A percentile compares a stretch with the other conserved stretches of the same genome.
These are phyloP conservation scores for Suhomyces faveliae DNA, from an alignment of 805 yeast species.

Conservation along the genomic window DNA sequence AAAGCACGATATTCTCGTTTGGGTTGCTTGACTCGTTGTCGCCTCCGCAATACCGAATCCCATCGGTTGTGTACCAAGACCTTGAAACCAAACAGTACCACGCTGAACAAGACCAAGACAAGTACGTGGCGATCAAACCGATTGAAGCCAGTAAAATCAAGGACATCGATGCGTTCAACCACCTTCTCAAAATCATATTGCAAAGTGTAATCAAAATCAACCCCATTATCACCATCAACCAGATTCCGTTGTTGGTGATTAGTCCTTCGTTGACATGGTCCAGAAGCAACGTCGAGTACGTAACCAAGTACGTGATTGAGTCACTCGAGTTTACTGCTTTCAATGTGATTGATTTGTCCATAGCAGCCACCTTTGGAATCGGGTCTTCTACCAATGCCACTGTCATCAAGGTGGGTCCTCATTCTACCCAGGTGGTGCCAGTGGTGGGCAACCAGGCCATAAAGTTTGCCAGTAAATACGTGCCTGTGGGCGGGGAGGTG, in stretches of 20 bases:
- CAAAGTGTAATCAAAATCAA: constrained; percentile 38
- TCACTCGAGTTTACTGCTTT: constrained; percentile 69
- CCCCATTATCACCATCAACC: constrained; percentile 52
- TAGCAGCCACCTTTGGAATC: constrained; percentile 73
- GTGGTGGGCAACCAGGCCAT: constrained; percentile 70
- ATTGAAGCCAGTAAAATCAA: constrained; percentile 61
- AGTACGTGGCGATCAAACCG: constrained; percentile 53
- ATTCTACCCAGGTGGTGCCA: constrained; percentile 74
- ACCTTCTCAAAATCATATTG: constrained; percentile 47
- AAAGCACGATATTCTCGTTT: constrained; percentile 68
- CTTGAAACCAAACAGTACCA: constrained; percentile 36
- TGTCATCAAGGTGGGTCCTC: constrained; percentile 78
- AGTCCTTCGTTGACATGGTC: constrained; percentile 67
- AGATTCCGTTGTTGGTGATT: constrained; percentile 69
- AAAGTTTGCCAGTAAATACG: constrained; percentile 49
- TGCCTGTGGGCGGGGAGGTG: constrained; percentile 60
- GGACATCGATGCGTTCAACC: constrained; percentile 69
- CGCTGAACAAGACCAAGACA: constrained; percentile 33
- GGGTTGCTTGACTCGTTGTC: constrained; percentile 75
- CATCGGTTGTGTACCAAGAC: constrained; percentile 68
- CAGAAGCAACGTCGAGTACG: constrained; percentile 59
- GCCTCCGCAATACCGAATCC: constrained; percentile 73
- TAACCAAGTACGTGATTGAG: constrained; percentile 78
- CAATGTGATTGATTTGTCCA: constrained; percentile 62
- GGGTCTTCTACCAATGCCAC: constrained; percentile 63